phyloP scores from a whole-genome alignment of 129 eudicot species.

The Saposhnikovia divaricata region DNA sequence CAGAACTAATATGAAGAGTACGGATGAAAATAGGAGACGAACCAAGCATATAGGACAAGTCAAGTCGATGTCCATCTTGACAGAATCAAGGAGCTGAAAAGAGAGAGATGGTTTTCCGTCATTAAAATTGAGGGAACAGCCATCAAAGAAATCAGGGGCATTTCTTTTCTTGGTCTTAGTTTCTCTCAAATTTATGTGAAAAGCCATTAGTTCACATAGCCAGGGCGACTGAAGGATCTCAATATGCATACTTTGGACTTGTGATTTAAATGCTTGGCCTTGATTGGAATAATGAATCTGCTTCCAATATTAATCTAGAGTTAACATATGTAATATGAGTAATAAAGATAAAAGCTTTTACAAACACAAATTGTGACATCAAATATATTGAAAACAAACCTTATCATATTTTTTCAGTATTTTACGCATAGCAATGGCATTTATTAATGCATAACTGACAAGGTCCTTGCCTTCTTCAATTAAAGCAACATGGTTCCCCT shows the following conservation, averaged over 20 bases:
- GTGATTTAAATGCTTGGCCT: constrained; percentile 86
- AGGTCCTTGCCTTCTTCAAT: constrained; percentile 77
- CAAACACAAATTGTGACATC: not conserved
- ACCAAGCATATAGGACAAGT: constrained; percentile 96
- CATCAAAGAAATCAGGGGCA: constrained; percentile 44
- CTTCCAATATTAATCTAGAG: constrained; percentile 7
- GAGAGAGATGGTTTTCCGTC: constrained; percentile 71
- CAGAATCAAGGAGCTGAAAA: constrained; percentile 77
- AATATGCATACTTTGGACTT: constrained; percentile 75
- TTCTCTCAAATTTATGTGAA: constrained; percentile 71
- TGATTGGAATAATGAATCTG: constrained; percentile 84
- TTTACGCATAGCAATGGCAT: constrained; percentile 83
- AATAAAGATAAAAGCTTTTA: not conserved
- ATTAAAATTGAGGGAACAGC: constrained; percentile 46
- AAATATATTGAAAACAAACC: constrained; percentile 31
- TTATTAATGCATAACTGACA: constrained; percentile 68
- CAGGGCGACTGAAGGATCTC: constrained; percentile 96
- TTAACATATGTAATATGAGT: not conserved
- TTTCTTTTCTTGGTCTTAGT: constrained; percentile 28
- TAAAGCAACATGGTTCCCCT: constrained; percentile 45
- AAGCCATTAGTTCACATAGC: constrained; percentile 91
- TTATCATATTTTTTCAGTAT: constrained; percentile 90
- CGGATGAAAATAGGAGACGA: constrained; percentile 16
- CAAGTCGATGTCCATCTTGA: constrained; percentile 76
- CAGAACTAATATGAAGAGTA: not conserved